Evolutionary conservation across 495 filamentous ascomycete species (phyloP).

Genomic region (Xylona heveae): DNA sequence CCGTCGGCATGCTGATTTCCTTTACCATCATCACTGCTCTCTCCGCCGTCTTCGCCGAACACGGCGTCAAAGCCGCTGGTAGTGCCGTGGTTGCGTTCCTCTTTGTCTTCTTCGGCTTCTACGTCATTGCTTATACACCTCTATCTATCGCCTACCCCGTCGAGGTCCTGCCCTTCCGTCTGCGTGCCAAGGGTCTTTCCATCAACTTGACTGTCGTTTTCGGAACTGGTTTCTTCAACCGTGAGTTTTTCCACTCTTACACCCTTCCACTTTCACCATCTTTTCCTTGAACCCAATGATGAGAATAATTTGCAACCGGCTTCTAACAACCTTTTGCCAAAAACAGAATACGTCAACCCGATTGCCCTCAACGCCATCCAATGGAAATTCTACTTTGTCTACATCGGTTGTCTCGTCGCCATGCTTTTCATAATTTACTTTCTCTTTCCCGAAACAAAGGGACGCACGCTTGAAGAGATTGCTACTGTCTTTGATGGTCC

Average conservation of each 20-base stretch:
- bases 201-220: constrained; percentile 22
- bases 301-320: too few species aligned
- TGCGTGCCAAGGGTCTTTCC: constrained; percentile 24
- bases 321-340: constrained; percentile 8
- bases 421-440: constrained; percentile 22
- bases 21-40: constrained; percentile 28
- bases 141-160: constrained; percentile 15
- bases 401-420: constrained; percentile 20
- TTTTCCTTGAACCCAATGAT: too few species aligned
- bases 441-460: constrained; percentile 27
- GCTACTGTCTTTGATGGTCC: constrained; percentile 25
- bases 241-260: too few species aligned
- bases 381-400: constrained; percentile 23
- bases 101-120: constrained; percentile 25
- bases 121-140: constrained; percentile 17
- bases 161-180: constrained; percentile 20
- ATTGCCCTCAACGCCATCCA: constrained; percentile 19
- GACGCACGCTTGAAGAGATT: constrained; percentile 27
- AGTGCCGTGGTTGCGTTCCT: constrained; percentile 34
- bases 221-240: constrained; percentile 24
- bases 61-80: constrained; percentile 17
- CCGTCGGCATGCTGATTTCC: constrained; percentile 33
- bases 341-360: constrained; percentile 23
- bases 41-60: constrained; percentile 19
- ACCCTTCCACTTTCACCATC: too few species aligned